Conservation (phyloP, 768 basidiomycete genomes). For the Rubroboletus satanas region DNA sequence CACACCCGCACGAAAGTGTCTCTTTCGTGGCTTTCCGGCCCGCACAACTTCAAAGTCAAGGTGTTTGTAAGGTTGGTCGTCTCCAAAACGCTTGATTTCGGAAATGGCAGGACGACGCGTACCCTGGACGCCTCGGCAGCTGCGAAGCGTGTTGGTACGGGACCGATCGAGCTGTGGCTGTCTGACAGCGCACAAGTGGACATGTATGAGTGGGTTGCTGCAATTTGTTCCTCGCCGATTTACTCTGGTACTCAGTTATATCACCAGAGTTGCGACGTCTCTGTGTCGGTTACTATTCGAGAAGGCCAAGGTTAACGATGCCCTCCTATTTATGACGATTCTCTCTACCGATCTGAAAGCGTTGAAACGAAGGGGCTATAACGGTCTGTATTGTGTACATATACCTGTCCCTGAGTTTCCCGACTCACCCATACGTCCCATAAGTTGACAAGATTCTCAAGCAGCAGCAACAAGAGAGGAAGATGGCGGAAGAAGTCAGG, state of each 20-base stretch:
- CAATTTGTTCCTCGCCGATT: background rate
- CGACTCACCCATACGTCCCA: background rate
- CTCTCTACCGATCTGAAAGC: conserved; percentile 85
- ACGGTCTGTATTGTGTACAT: conserved; percentile 45
- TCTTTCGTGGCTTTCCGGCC: conserved; percentile 60
- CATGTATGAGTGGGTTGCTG: conserved; percentile 80
- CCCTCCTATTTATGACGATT: conserved; percentile 88
- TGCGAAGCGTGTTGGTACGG: conserved; percentile 48
- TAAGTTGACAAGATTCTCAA: conserved; percentile 87
- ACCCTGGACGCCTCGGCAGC: conserved; percentile 73
- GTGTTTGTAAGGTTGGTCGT: conserved; percentile 62
- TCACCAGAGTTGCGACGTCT: conserved; percentile 72
- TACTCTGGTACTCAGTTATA: background rate
- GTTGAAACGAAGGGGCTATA: conserved; percentile 79
- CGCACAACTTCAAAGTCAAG: conserved; percentile 66
- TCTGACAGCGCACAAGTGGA: conserved; percentile 74
- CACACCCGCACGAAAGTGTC: conserved; percentile 60
- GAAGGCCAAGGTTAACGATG: conserved; percentile 78
- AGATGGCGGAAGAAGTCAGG: conserved; percentile 48
- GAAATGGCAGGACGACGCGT: conserved; percentile 44
- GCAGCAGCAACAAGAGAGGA: conserved; percentile 68
- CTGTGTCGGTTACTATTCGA: conserved; percentile 79
- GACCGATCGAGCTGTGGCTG: conserved; percentile 74
- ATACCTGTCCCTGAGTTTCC: conserved; percentile 2
- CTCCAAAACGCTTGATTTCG: conserved; percentile 56